A percentile compares a stretch with the other conserved stretches of the same genome.
These are phyloP conservation scores for Meyerozyma athensensis DNA, from an alignment of 1,139 yeast genomes.

Conservation along the genomic window DNA sequence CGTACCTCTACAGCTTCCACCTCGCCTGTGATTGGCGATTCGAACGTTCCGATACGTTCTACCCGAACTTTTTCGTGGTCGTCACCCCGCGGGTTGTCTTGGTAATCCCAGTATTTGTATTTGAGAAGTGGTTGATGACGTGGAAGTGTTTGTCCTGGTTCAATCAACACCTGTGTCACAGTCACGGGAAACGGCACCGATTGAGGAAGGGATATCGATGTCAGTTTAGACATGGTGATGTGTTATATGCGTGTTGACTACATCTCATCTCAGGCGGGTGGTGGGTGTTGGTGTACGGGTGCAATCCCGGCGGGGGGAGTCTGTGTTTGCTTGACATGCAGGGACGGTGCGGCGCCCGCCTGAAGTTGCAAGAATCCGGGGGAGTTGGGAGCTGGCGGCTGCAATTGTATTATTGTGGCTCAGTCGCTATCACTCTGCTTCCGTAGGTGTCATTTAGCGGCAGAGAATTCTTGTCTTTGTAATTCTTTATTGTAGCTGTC, in stretches of 20 bases:
- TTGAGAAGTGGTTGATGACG: conserved; percentile 55
- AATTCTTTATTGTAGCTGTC: too few relatives aligned
- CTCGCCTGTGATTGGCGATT: conserved; percentile 77
- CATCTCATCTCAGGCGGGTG: conserved; percentile 1
- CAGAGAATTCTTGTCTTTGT: too few relatives aligned
- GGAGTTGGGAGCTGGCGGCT: too few relatives aligned
- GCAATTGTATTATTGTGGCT: too few relatives aligned
- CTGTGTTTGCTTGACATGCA: neutral
- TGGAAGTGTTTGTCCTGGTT: conserved; percentile 41
- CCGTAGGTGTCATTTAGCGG: too few relatives aligned
- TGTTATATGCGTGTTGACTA: neutral
- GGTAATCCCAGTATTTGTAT: conserved; percentile 66
- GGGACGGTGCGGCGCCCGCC: neutral
- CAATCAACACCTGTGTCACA: conserved; percentile 46
- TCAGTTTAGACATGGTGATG: conserved; percentile 25
- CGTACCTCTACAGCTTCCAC: conserved; percentile 47
- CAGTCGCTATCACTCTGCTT: too few relatives aligned
- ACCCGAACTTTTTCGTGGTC: conserved; percentile 46
- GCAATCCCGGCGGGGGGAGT: neutral
- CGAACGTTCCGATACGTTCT: conserved; percentile 67
- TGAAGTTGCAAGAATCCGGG: neutral
- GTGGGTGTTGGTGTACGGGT: neutral
- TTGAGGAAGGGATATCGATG: conserved; percentile 42
- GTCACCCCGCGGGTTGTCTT: conserved; percentile 51
- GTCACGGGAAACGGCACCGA: conserved; percentile 68